phyloP scores from a whole-genome alignment of 1,139 yeast genomes.

The Suhomyces chickasaworum region DNA sequence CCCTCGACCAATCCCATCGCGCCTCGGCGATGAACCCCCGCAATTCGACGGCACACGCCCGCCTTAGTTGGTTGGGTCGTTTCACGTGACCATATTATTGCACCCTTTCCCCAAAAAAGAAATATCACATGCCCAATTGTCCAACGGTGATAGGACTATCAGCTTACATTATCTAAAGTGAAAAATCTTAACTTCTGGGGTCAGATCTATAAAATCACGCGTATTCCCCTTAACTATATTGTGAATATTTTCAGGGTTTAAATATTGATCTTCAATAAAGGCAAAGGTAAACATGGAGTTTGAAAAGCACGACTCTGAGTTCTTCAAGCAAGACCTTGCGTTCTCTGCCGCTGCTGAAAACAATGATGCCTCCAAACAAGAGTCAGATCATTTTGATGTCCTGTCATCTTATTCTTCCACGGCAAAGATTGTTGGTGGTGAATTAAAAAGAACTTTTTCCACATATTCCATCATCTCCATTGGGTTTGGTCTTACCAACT shows the following conservation, averaged over 20 bases:
- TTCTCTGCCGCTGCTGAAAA: constrained; percentile 10
- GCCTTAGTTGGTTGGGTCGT: neutral
- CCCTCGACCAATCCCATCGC: neutral
- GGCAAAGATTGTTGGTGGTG: constrained; percentile 21
- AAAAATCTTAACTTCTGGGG: constrained; percentile 1
- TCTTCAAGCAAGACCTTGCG: constrained; percentile 12
- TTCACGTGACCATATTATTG: neutral
- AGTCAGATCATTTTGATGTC: constrained; percentile 6
- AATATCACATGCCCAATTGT: neutral
- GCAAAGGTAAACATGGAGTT: constrained; percentile 9
- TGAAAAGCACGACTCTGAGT: constrained; percentile 11
- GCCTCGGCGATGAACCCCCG: neutral
- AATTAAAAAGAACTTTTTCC: constrained; percentile 40
- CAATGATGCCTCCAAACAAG: constrained; percentile 5
- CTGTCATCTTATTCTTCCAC: constrained; percentile 1
- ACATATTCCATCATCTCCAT: constrained; percentile 59
- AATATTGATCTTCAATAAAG: neutral
- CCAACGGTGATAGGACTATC: constrained; percentile 1
- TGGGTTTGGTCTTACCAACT: constrained; percentile 69
- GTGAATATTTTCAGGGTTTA: neutral
- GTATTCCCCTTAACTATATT: neutral
- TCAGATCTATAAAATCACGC: constrained; percentile 3
- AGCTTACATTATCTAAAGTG: neutral
- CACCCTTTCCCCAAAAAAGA: neutral
- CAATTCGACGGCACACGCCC: neutral